A percentile compares a stretch with the other conserved stretches of the same genome.
Evolutionary conservation across 176 grass and related monocot species (phyloP).

Genomic region (Hyparrhenia diplandra): DNA sequence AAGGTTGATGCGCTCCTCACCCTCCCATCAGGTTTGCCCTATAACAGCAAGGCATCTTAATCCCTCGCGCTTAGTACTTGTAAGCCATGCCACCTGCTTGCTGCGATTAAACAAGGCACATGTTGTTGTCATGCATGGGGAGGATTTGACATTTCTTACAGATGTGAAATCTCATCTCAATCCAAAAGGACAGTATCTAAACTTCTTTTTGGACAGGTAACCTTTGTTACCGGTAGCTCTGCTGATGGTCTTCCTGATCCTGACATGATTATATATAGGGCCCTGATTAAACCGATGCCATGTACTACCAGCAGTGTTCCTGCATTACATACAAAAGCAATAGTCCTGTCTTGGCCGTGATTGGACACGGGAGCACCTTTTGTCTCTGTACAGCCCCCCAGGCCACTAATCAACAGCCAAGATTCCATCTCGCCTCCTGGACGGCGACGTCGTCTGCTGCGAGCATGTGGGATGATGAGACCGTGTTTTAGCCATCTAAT

Average conservation of each 20-base stretch:
- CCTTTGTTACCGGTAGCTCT: neutral
- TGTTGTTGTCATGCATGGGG: neutral
- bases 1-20: neutral
- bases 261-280: neutral
- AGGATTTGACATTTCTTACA: neutral
- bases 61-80: neutral
- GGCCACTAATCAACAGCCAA: constrained; percentile 17
- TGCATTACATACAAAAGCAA: neutral
- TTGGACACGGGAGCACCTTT: constrained; percentile 15
- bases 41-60: neutral
- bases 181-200: neutral
- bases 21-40: neutral
- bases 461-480: neutral
- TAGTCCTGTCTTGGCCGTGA: neutral
- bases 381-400: constrained; percentile 26
- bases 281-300: neutral
- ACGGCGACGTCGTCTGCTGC: neutral
- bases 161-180: neutral
- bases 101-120: too few relatives aligned
- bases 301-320: neutral
- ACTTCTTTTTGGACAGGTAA: neutral
- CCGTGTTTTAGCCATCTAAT: neutral
- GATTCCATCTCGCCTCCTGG: constrained; percentile 34
- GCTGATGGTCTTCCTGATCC: neutral
- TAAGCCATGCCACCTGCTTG: too few relatives aligned